Percentiles rank a stretch among this genome's conserved stretches.
Conservation (phyloP, 768 basidiomycete genomes). For the Suillus weaverae region DNA sequence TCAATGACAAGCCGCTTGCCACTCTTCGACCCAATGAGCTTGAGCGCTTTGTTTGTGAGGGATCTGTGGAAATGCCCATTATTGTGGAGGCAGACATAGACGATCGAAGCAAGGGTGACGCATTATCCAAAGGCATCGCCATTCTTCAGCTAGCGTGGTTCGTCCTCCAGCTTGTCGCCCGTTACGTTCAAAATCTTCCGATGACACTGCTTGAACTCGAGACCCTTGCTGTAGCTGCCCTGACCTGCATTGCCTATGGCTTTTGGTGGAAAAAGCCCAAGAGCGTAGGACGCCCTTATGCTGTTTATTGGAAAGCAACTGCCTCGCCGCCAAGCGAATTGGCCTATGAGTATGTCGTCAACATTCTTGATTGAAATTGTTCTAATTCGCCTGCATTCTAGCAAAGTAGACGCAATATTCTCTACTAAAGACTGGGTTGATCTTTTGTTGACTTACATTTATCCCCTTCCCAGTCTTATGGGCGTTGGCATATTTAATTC, state of each 20-base stretch:
- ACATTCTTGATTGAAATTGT: neutral
- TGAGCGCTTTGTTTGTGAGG: neutral
- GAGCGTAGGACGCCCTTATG: slow-evolving; percentile 24
- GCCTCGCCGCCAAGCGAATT: neutral
- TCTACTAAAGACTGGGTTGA: neutral
- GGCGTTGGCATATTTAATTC: neutral
- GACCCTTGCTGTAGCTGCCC: slow-evolving; percentile 34
- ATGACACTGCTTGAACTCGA: slow-evolving; percentile 39
- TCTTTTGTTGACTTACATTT: neutral
- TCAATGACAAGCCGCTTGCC: neutral
- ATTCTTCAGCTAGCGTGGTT: slow-evolving; percentile 39
- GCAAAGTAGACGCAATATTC: neutral
- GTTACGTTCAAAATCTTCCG: slow-evolving; percentile 25
- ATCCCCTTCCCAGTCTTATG: neutral
- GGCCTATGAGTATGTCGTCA: neutral
- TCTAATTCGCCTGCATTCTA: neutral
- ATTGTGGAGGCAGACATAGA: slow-evolving; percentile 17
- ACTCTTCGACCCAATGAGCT: slow-evolving; percentile 3
- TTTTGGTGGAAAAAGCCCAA: slow-evolving; percentile 44
- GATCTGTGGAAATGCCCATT: neutral
- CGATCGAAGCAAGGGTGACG: slow-evolving; percentile 34
- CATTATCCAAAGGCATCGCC: slow-evolving; percentile 35
- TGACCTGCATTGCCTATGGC: slow-evolving; percentile 32
- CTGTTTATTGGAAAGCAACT: neutral
- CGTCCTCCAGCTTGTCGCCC: slow-evolving; percentile 29